phyloP scores from a whole-genome alignment of 768 basidiomycete species.

The Russula sp. region DNA sequence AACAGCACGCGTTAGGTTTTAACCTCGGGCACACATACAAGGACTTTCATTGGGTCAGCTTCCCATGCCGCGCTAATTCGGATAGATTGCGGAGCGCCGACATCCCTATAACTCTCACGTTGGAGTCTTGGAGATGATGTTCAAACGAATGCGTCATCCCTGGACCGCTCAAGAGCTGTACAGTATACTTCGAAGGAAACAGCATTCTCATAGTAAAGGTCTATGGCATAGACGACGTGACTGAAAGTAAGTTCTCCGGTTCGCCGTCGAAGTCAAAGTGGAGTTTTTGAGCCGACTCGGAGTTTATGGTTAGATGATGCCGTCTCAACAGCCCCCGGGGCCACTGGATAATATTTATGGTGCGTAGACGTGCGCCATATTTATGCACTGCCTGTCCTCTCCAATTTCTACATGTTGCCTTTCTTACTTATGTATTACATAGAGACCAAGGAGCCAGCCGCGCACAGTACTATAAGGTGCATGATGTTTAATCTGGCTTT shows the following conservation, averaged over 20 bases:
- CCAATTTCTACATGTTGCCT: not conserved
- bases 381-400: conserved; percentile 1
- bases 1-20: conserved; percentile 42
- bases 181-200: conserved; percentile 68
- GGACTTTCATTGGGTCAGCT: conserved; percentile 52
- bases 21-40: conserved; percentile 53
- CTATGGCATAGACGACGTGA: conserved; percentile 46
- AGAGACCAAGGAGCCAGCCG: no score
- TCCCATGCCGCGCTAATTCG: not conserved
- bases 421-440: no score
- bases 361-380: conserved; percentile 53
- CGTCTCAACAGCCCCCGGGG: conserved; percentile 68
- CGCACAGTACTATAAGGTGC: no score
- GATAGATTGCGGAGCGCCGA: conserved; percentile 61
- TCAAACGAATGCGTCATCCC: conserved; percentile 49
- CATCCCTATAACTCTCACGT: conserved; percentile 80
- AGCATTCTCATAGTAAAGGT: conserved; percentile 69
- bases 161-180: conserved; percentile 30
- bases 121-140: conserved; percentile 56
- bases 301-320: conserved; percentile 37
- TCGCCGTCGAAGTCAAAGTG: no score
- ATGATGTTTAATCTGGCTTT: no score
- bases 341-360: conserved; percentile 74
- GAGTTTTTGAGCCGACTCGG: not conserved
- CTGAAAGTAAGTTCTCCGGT: conserved; percentile 32